Conservation (phyloP, 2,329 filamentous ascomycete genomes). For the Talaromyces rugulosus region DNA sequence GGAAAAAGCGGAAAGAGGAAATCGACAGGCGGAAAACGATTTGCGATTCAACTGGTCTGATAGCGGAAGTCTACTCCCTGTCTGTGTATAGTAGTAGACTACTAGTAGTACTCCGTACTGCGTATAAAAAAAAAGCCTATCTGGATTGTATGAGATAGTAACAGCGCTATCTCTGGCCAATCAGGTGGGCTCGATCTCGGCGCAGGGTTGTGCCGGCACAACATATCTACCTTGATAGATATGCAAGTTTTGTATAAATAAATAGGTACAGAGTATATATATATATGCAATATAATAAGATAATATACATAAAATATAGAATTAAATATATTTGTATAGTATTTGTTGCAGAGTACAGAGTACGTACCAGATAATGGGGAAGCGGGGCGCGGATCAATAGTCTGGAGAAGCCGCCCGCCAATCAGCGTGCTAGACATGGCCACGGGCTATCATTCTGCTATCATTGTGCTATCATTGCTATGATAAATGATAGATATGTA, state of each 20-base stretch:
- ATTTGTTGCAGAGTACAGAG: too few species aligned
- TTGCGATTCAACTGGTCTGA: too few species aligned
- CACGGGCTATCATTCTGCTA: neutral
- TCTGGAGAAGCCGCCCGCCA: slow-evolving; percentile 4
- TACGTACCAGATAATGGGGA: neutral
- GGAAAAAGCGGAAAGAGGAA: neutral
- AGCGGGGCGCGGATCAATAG: slow-evolving; percentile 3
- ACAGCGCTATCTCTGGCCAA: neutral
- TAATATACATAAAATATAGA: neutral
- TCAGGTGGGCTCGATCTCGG: neutral
- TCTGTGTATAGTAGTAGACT: too few species aligned
- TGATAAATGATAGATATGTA: too few species aligned
- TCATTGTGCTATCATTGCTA: too few species aligned
- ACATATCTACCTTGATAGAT: neutral
- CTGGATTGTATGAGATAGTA: neutral
- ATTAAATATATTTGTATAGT: neutral
- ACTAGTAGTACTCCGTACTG: too few species aligned
- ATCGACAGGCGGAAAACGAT: neutral
- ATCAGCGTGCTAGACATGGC: neutral
- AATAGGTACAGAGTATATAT: too few species aligned
- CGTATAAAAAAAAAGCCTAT: too few species aligned
- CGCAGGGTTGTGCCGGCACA: neutral
- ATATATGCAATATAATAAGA: too few species aligned
- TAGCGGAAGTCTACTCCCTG: too few species aligned
- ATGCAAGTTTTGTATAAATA: too few species aligned